A percentile compares a stretch with the other conserved stretches of the same genome.
Evolutionary conservation across 2,329 filamentous ascomycete genomes (phyloP).

Genomic region (Westerdykella sp.): DNA sequence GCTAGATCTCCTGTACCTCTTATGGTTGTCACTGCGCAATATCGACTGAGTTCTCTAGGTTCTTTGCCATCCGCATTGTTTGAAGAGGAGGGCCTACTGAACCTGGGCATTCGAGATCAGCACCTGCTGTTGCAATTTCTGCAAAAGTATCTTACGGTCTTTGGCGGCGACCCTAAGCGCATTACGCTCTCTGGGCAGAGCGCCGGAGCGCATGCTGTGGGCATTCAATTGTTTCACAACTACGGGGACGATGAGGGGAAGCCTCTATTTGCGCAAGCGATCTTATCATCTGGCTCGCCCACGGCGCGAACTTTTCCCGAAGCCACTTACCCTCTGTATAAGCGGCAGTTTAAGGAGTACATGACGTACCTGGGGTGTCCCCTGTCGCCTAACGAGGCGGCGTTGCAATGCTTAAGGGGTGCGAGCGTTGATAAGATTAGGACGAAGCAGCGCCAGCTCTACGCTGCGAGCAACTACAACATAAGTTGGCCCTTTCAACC

Average conservation of each 20-base stretch:
- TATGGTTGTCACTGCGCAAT: constrained; percentile 32
- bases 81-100: constrained; percentile 29
- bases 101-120: constrained; percentile 29
- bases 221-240: constrained; percentile 33
- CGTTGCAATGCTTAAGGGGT: constrained; percentile 37
- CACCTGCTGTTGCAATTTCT: constrained; percentile 34
- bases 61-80: constrained; percentile 30
- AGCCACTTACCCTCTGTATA: constrained; percentile 26
- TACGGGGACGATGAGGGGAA: constrained; percentile 27
- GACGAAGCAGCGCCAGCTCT: constrained; percentile 37
- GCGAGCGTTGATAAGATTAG: constrained; percentile 37
- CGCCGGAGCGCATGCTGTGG: constrained; percentile 35
- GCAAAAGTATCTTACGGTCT: constrained; percentile 33
- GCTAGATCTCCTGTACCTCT: constrained; percentile 24
- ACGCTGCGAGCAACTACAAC: constrained; percentile 34
- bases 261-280: constrained; percentile 28
- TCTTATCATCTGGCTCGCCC: constrained; percentile 30
- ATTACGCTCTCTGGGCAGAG: constrained; percentile 40
- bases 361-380: constrained; percentile 27
- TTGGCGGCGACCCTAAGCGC: constrained; percentile 36
- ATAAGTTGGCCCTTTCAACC: constrained; percentile 49
- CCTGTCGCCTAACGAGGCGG: constrained; percentile 22
- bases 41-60: constrained; percentile 31
- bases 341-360: constrained; percentile 25
- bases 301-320: constrained; percentile 33